Conservation (phyloP, 345 rosid genomes). For the Combretum micranthum region DNA sequence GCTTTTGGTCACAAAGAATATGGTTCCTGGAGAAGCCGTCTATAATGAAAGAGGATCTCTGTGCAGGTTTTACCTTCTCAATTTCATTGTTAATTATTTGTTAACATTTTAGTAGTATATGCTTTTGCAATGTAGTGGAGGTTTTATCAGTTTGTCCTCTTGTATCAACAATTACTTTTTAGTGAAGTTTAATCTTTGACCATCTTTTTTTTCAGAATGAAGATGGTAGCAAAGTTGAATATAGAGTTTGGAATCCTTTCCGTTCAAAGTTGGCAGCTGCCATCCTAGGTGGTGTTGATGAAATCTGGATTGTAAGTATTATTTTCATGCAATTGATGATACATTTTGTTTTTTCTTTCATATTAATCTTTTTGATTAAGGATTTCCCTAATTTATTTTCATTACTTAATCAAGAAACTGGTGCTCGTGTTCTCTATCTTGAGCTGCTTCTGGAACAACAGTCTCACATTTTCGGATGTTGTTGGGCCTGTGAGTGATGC, state of each 20-base stretch:
- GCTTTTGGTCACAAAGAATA: conserved; percentile 84
- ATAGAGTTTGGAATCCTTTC: conserved; percentile 97
- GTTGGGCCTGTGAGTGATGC: conserved; percentile 80
- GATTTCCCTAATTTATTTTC: background rate
- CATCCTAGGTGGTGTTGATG: conserved; percentile 94
- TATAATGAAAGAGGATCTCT: conserved; percentile 82
- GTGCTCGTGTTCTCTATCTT: conserved; percentile 89
- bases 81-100: no score
- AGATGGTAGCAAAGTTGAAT: conserved; percentile 88
- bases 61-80: conserved; percentile 46
- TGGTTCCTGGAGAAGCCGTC: conserved; percentile 94
- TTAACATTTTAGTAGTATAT: no score
- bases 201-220: conserved; percentile 35
- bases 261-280: conserved; percentile 97
- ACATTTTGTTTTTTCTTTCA: background rate
- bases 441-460: conserved; percentile 99
- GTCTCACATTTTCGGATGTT: conserved; percentile 91
- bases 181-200: background rate
- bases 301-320: conserved; percentile 79
- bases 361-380: background rate
- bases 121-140: no score
- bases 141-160: background rate
- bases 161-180: background rate
- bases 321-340: background rate
- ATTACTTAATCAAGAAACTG: conserved; percentile 56